Percentiles rank a stretch among this genome's conserved stretches.
phyloP scores from a whole-genome alignment of 371 early-diverging fungal genomes.

The Dinochytrium kinnereticum region DNA sequence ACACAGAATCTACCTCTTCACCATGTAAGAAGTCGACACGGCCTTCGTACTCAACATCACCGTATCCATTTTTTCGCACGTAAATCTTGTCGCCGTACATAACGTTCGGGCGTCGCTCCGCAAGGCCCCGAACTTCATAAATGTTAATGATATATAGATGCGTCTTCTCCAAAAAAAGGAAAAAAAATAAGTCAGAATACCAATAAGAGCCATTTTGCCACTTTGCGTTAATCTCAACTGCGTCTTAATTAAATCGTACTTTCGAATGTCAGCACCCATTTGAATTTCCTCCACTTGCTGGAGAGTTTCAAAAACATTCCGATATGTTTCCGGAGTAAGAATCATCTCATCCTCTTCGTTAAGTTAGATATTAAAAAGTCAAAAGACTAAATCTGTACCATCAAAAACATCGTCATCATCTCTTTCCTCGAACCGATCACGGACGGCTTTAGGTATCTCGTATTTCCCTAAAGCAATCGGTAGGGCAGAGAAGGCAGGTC shows the following conservation, averaged over 20 bases:
- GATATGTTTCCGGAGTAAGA: constrained; percentile 1
- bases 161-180: not conserved
- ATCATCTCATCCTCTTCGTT: not conserved
- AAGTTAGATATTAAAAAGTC: not conserved
- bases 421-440: not conserved
- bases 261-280: constrained; percentile 35
- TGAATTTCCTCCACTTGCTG: constrained; percentile 15
- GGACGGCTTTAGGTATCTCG: constrained; percentile 12
- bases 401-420: constrained; percentile 1
- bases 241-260: constrained; percentile 25
- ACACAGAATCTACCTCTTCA: constrained; percentile 10
- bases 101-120: constrained; percentile 35
- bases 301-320: not conserved
- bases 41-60: constrained; percentile 21
- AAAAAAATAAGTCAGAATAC: too few relatives aligned
- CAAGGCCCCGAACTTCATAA: constrained; percentile 31
- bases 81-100: constrained; percentile 34
- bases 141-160: not conserved
- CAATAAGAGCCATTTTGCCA: too few relatives aligned
- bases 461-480: not conserved
- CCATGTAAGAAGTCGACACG: constrained; percentile 12
- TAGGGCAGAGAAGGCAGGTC: not conserved
- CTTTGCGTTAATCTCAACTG: not conserved
- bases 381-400: not conserved
- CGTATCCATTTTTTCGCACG: constrained; percentile 12